phyloP scores from a whole-genome alignment of 768 basidiomycete species.

The Russula compacta region DNA sequence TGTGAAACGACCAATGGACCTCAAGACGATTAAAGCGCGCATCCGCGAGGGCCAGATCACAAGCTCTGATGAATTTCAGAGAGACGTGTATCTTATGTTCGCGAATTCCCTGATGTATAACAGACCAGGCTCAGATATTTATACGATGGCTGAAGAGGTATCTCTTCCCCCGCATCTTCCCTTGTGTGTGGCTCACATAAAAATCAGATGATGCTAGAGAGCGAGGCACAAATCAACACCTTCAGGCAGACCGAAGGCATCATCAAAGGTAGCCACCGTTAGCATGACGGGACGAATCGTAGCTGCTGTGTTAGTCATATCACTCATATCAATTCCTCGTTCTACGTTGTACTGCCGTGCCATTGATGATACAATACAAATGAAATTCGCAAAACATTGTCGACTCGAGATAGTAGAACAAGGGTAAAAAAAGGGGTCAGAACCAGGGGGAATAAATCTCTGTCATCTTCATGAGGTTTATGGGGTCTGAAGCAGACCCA shows the following conservation, averaged over 20 bases:
- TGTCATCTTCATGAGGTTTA: slow-evolving; percentile 76
- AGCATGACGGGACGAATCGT: neutral
- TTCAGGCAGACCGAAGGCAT: slow-evolving; percentile 74
- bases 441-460: slow-evolving; percentile 87
- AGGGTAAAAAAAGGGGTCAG: slow-evolving; percentile 27
- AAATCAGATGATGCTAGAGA: slow-evolving; percentile 67
- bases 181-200: neutral
- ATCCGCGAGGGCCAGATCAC: slow-evolving; percentile 77
- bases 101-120: slow-evolving; percentile 99
- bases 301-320: neutral
- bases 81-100: slow-evolving; percentile 90
- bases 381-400: slow-evolving; percentile 8
- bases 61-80: slow-evolving; percentile 78
- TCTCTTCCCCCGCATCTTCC: slow-evolving; percentile 21
- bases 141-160: slow-evolving; percentile 86
- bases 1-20: slow-evolving; percentile 90
- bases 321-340: neutral
- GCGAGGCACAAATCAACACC: slow-evolving; percentile 53
- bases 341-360: slow-evolving; percentile 12
- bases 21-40: slow-evolving; percentile 83
- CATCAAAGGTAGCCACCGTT: slow-evolving; percentile 17
- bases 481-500: slow-evolving; percentile 77
- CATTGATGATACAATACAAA: slow-evolving; percentile 8
- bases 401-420: slow-evolving; percentile 10
- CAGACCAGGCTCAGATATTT: slow-evolving; percentile 74